Conservation (phyloP, 2,329 filamentous ascomycete genomes). For the Hypomyces rosellus region DNA sequence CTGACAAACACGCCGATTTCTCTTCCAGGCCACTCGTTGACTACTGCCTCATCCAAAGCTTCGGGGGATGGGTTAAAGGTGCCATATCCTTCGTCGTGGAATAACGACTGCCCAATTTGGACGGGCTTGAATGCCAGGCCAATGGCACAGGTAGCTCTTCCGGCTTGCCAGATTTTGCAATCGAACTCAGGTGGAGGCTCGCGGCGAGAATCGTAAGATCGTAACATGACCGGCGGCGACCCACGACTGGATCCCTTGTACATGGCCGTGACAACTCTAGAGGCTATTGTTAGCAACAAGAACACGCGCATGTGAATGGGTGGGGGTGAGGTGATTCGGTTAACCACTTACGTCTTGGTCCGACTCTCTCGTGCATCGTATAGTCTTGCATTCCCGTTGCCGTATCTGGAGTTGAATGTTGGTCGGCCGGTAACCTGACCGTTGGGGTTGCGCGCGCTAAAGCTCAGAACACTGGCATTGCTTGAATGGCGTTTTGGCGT, state of each 20-base stretch:
- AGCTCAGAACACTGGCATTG: constrained; percentile 76
- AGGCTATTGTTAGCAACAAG: neutral
- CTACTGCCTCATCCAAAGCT: constrained; percentile 79
- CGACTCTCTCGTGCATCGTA: constrained; percentile 82
- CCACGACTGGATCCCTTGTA: constrained; percentile 75
- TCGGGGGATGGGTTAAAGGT: constrained; percentile 87
- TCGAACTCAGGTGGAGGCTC: constrained; percentile 88
- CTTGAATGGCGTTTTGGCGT: constrained; percentile 59
- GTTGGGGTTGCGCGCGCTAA: constrained; percentile 60
- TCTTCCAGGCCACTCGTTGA: constrained; percentile 92
- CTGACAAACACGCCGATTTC: constrained; percentile 90
- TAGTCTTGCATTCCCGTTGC: constrained; percentile 78
- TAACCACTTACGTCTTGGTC: constrained; percentile 72
- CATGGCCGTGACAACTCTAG: constrained; percentile 82
- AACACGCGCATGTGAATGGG: no score
- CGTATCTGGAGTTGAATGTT: constrained; percentile 53
- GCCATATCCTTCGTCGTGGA: constrained; percentile 86
- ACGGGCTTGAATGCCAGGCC: constrained; percentile 95
- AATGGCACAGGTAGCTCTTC: constrained; percentile 86
- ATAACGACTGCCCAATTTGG: constrained; percentile 84
- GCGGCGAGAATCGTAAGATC: constrained; percentile 91
- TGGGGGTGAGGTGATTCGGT: neutral
- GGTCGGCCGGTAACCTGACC: constrained; percentile 48
- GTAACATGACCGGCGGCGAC: constrained; percentile 64
- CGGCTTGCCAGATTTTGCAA: constrained; percentile 95